Percentiles rank a stretch among this genome's conserved stretches.
Evolutionary conservation across 441 rosid species (phyloP).

Genomic region (Geranium incanum): DNA sequence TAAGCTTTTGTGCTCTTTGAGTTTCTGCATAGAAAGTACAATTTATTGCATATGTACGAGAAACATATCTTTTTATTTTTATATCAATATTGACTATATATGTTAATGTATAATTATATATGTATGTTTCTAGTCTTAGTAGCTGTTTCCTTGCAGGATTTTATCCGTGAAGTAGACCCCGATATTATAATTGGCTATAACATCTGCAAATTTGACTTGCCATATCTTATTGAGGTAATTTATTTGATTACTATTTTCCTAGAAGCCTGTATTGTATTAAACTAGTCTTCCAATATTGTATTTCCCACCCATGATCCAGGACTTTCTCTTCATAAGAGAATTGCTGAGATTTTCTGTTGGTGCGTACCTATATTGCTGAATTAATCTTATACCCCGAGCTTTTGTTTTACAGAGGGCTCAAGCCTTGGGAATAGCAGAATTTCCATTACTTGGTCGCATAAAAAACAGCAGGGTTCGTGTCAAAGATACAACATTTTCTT

Average conservation of each 20-base stretch:
- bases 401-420: slow-evolving; percentile 68
- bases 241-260: slow-evolving; percentile 16
- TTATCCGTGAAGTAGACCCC: slow-evolving; percentile 84
- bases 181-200: slow-evolving; percentile 96
- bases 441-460: slow-evolving; percentile 83
- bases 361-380: background rate
- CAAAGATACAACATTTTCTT: slow-evolving; percentile 87
- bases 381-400: slow-evolving; percentile 16
- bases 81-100: background rate
- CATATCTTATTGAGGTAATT: slow-evolving; percentile 90
- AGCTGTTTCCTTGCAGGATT: slow-evolving; percentile 53
- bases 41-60: background rate
- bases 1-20: background rate
- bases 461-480: slow-evolving; percentile 82
- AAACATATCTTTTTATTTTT: background rate
- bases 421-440: slow-evolving; percentile 71
- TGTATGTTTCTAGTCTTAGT: slow-evolving; percentile 13
- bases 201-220: slow-evolving; percentile 97
- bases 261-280: background rate
- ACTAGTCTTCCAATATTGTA: slow-evolving; percentile 8
- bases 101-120: background rate
- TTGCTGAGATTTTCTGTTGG: slow-evolving; percentile 15
- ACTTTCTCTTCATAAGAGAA: slow-evolving; percentile 14
- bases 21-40: background rate
- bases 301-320: background rate